Evolutionary conservation across 768 basidiomycete species (phyloP), one percentile per base, ranked within the genome.

Genomic region (Suillus fuscotomentosus): DNA sequence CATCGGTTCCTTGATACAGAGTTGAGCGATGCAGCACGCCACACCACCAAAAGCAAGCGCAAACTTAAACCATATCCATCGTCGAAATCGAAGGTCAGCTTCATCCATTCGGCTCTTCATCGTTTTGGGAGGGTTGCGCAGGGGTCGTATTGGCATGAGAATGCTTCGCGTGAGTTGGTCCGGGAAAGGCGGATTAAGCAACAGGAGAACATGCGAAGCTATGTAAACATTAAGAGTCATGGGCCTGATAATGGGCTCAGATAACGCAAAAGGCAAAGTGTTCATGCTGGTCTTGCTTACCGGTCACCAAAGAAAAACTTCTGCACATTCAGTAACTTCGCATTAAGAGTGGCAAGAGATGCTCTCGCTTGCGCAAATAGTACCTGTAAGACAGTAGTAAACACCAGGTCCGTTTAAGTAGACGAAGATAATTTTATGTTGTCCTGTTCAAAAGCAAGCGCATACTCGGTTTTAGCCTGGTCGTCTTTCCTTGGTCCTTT

Each of bases 151-250:
- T 39, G 13, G 39, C 39, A 2, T 42, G 41, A 42, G 41, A 65
- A 31, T 31, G 4, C 80, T 78, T 69, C 83, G 80, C 7, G 93
- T 66, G 15, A 87, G 71, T 3, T 84, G 75, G 67, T 92, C 87
- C 1, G 89, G 86, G 63, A 87, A 88, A 43, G 85, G 82, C 5
- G 87, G 83, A 53, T 82, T 74, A 5, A 81, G 65, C 5, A 93
- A 75, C 41, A 92, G 78, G 36, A 91, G 80, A 34, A 89, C 78
- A 66, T 92, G 89, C 6, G 91, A 84, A 20, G 91, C 88, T n/a
- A 93, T 75, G 43, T 86, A 71, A 31, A 89, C 72, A 66, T 94
- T 91, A 14, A 92, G 73, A 5, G 83, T 81, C 1, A 88, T 86
- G 17, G 82, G 82, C 57, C 91, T 94, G 60, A n/a, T 48, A 60